A percentile compares a stretch with the other conserved stretches of the same genome.
Evolutionary conservation across 75 land plant genomes (phyloP).

Genomic region (Cryptomeria japonica): DNA sequence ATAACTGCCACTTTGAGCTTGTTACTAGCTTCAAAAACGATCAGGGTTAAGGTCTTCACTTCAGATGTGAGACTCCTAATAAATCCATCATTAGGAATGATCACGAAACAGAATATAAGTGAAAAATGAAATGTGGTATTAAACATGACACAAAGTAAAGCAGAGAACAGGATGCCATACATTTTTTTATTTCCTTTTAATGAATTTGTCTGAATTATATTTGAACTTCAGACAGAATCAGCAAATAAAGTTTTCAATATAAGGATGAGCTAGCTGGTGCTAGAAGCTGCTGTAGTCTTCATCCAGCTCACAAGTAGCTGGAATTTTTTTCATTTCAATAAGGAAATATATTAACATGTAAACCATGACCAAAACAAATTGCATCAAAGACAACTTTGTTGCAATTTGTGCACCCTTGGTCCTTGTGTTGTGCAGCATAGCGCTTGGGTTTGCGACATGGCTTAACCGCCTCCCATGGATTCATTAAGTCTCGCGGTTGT

Average conservation of each 20-base stretch:
- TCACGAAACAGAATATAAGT: background rate
- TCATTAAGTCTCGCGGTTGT: too few relatives aligned
- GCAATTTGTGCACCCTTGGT: too few relatives aligned
- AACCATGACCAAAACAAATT: background rate
- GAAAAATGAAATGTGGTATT: background rate
- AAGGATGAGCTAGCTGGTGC: background rate
- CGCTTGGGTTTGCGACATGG: too few relatives aligned
- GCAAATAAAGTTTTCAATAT: background rate
- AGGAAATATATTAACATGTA: too few relatives aligned
- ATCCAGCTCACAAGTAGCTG: background rate
- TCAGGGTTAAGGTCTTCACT: background rate
- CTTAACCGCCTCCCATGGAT: too few relatives aligned
- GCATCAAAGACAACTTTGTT: too few relatives aligned
- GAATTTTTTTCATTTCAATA: background rate
- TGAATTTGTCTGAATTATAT: background rate
- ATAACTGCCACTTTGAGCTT: too few relatives aligned
- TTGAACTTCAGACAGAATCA: background rate
- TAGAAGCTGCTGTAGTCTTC: background rate
- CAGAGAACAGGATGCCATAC: background rate
- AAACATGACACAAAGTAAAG: background rate
- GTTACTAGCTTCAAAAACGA: background rate
- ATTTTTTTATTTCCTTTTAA: background rate
- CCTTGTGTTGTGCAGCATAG: too few relatives aligned
- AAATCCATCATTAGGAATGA: background rate
- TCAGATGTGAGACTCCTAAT: background rate